Evolutionary conservation across 2,329 filamentous ascomycete species (phyloP).

Genomic region (Didymella pinodella): DNA sequence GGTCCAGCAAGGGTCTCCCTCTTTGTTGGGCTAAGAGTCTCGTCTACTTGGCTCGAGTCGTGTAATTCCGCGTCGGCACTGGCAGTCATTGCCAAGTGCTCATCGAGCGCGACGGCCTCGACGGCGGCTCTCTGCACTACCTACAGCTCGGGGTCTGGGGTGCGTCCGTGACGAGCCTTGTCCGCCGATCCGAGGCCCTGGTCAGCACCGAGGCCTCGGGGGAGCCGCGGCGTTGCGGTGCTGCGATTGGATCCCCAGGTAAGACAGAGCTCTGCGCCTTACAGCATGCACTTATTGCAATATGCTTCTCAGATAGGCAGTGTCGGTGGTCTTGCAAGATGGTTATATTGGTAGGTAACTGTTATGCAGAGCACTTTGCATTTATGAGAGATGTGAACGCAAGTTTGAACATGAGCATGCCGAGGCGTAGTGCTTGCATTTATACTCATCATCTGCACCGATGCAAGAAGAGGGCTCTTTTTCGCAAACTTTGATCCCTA

Average conservation of each 20-base stretch:
- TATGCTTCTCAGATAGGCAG: neutral
- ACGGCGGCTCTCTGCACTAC: slow-evolving; percentile 2
- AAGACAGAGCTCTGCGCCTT: slow-evolving; percentile 16
- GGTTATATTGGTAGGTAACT: neutral
- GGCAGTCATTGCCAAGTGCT: slow-evolving; percentile 5
- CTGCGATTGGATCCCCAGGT: slow-evolving; percentile 31
- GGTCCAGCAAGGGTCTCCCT: slow-evolving; percentile 2
- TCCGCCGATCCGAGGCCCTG: slow-evolving; percentile 16
- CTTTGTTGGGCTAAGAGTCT: slow-evolving; percentile 13
- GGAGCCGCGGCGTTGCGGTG: slow-evolving; percentile 37
- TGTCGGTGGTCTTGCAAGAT: neutral
- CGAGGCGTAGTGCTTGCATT: neutral
- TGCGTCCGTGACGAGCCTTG: slow-evolving; percentile 9
- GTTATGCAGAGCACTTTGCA: neutral
- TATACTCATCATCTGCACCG: neutral
- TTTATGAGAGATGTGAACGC: neutral
- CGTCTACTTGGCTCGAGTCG: slow-evolving; percentile 14
- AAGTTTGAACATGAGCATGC: neutral
- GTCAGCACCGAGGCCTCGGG: slow-evolving; percentile 27
- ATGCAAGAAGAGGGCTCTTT: neutral
- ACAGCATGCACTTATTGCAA: neutral
- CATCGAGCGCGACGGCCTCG: slow-evolving; percentile 4
- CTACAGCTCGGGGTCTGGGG: slow-evolving; percentile 5
- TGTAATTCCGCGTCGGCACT: slow-evolving; percentile 4
- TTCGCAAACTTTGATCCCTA: neutral